Evolutionary conservation across 805 yeast genomes (phyloP).

Genomic region (Candida pseudoglaebosa): DNA sequence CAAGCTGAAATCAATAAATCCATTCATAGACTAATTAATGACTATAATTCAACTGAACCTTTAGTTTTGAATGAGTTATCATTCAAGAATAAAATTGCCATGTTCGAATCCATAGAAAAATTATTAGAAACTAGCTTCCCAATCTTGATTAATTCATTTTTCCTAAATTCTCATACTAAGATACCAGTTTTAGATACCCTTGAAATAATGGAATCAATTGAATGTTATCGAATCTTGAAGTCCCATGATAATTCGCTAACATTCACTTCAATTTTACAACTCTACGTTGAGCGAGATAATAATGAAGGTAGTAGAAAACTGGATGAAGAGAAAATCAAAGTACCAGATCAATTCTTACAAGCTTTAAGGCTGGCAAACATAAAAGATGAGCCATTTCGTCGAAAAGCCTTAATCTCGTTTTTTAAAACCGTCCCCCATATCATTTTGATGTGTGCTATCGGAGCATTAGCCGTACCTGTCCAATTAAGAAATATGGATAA

Average conservation of each 20-base stretch:
- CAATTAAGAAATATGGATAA: constrained; percentile 30
- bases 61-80: constrained; percentile 4
- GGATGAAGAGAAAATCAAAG: constrained; percentile 3
- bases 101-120: constrained; percentile 15
- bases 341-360: constrained; percentile 9
- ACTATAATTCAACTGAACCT: constrained; percentile 9
- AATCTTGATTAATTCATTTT: constrained; percentile 22
- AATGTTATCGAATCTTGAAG: constrained; percentile 19
- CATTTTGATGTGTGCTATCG: constrained; percentile 29
- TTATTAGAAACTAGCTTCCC: constrained; percentile 15
- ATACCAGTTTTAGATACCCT: constrained; percentile 29
- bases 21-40: constrained; percentile 10
- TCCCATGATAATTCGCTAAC: constrained; percentile 17
- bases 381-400: constrained; percentile 16
- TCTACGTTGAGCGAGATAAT: constrained; percentile 6
- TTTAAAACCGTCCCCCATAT: constrained; percentile 24
- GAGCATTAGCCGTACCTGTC: constrained; percentile 26
- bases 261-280: constrained; percentile 14
- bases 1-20: constrained; percentile 10
- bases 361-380: constrained; percentile 14
- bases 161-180: constrained; percentile 30
- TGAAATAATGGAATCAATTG: constrained; percentile 26
- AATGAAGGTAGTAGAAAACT: neutral
- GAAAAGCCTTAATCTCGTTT: constrained; percentile 16
- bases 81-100: constrained; percentile 12